A percentile compares a stretch with the other conserved stretches of the same genome.
These are phyloP conservation scores for Blastobotrys chiropterorum DNA, from an alignment of 805 yeast species.

Conservation along the genomic window DNA sequence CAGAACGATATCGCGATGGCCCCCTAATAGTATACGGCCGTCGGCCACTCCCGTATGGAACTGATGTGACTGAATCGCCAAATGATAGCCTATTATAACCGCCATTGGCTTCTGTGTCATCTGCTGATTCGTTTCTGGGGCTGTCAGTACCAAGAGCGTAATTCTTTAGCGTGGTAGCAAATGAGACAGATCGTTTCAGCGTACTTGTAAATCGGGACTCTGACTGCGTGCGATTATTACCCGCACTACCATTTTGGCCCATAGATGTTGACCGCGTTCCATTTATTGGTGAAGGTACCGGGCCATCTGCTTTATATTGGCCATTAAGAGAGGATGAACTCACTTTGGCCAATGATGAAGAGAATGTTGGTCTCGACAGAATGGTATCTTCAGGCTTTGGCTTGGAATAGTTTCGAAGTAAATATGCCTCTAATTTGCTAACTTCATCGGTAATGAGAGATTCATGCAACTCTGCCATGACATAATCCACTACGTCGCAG, in stretches of 20 bases:
- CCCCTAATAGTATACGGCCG: conserved; percentile 29
- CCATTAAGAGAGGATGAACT: not conserved
- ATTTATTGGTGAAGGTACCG: not conserved
- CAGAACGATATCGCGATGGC: conserved; percentile 16
- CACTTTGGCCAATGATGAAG: not conserved
- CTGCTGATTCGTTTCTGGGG: not conserved
- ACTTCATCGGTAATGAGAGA: conserved; percentile 63
- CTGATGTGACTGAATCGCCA: conserved; percentile 20
- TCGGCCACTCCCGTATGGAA: conserved; percentile 29
- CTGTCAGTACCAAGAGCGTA: conserved; percentile 13
- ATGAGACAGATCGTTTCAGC: conserved; percentile 23
- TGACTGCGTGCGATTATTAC: not conserved
- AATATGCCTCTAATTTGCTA: conserved; percentile 31
- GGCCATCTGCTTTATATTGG: not conserved
- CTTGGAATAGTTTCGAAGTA: not conserved
- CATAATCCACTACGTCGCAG: conserved; percentile 65
- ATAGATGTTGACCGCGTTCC: not conserved
- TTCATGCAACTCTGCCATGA: conserved; percentile 56
- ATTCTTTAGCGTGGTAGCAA: conserved; percentile 18
- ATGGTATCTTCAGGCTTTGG: not conserved
- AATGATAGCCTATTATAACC: not conserved
- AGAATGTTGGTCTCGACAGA: not conserved
- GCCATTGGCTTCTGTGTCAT: not conserved
- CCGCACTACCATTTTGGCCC: not conserved
- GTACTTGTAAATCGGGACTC: conserved; percentile 14